These are phyloP conservation scores for Saitozyma podzolica DNA, from an alignment of 768 basidiomycete genomes.

Conservation along the genomic window DNA sequence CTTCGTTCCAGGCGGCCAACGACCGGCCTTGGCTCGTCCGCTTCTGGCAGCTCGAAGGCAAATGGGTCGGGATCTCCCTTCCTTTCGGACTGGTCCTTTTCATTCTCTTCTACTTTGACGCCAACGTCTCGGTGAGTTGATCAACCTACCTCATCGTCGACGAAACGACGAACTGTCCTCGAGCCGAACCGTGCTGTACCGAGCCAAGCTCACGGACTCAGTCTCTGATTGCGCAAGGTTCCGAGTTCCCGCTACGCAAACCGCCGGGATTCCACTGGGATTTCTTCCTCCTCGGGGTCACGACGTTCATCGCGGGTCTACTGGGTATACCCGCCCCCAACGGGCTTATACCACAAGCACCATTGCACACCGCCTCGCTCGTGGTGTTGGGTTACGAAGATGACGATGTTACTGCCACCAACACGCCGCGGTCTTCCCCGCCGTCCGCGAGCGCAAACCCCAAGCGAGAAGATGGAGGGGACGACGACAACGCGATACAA, in stretches of 20 bases:
- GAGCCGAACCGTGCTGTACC: no score
- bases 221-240: constrained; percentile 89
- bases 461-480: constrained; percentile 5
- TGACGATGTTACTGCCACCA: no score
- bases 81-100: constrained; percentile 87
- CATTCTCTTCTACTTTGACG: constrained; percentile 92
- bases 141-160: not conserved
- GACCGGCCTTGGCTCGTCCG: constrained; percentile 77
- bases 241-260: constrained; percentile 84
- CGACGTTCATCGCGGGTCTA: constrained; percentile 69
- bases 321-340: constrained; percentile 51
- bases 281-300: constrained; percentile 86
- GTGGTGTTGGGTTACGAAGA: constrained; percentile 61
- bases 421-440: no score
- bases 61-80: constrained; percentile 85
- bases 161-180: no score
- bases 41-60: constrained; percentile 83
- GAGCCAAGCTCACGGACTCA: constrained; percentile 39
- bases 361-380: constrained; percentile 85
- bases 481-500: constrained; percentile 19
- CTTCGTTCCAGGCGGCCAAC: constrained; percentile 66
- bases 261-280: constrained; percentile 69
- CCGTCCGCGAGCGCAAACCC: not conserved
- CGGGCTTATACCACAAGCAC: constrained; percentile 63
- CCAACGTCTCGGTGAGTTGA: constrained; percentile 78